Evolutionary conservation across 2,329 filamentous ascomycete species (phyloP).

Genomic region (Colletotrichum australisinense): DNA sequence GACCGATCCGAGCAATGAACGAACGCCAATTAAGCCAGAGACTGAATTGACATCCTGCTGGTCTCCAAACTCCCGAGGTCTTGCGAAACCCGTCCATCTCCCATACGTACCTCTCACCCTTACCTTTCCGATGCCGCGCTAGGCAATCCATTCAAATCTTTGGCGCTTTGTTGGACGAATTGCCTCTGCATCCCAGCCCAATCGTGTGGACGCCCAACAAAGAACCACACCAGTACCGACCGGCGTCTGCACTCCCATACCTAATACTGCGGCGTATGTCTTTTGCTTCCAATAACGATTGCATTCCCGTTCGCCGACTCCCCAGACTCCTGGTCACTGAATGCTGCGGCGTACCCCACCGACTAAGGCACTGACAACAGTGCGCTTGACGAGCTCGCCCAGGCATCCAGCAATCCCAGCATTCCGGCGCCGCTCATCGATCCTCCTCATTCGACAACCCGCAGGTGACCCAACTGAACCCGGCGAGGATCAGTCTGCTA

Average conservation of each 20-base stretch:
- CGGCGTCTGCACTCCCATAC: constrained; percentile 4
- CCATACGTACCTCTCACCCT: not conserved
- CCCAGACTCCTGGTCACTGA: constrained; percentile 24
- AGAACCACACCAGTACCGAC: constrained; percentile 22
- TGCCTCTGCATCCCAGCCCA: constrained; percentile 24
- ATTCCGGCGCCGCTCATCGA: constrained; percentile 23
- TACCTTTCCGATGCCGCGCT: not conserved
- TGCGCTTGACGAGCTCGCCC: constrained; percentile 27
- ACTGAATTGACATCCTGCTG: constrained; percentile 21
- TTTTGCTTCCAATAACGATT: constrained; percentile 34
- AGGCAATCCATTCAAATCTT: not conserved
- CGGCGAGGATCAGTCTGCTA: constrained; percentile 26
- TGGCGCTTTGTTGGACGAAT: not conserved
- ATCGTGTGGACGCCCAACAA: constrained; percentile 14
- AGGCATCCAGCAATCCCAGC: constrained; percentile 25
- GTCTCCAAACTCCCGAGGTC: constrained; percentile 8
- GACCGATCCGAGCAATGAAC: constrained; percentile 19
- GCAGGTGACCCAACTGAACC: constrained; percentile 27
- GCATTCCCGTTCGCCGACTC: constrained; percentile 25
- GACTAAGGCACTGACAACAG: constrained; percentile 33
- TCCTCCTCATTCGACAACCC: constrained; percentile 27
- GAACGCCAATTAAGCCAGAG: constrained; percentile 12
- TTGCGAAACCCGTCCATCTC: not conserved
- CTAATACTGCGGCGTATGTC: constrained; percentile 25
- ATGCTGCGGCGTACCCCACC: constrained; percentile 9